Percentiles rank a stretch among this genome's conserved stretches.
Conservation (phyloP, 352 stramenopile species). For the Plasmopara halstedii region DNA sequence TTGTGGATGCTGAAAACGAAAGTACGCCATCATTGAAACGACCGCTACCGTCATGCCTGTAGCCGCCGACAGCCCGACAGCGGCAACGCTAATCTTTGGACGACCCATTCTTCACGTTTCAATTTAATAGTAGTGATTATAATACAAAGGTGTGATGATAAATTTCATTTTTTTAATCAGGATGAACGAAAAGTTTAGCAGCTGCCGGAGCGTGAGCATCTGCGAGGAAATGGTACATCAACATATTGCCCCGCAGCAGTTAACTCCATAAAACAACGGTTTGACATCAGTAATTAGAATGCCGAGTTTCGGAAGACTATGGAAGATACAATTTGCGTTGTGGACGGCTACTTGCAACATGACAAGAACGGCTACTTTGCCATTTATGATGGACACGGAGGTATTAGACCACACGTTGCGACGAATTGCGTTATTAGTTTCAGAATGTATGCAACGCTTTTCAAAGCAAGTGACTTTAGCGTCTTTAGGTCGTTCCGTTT, state of each 20-base stretch:
- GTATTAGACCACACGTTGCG: no score
- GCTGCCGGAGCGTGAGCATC: slow-evolving; percentile 61
- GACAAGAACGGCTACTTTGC: slow-evolving; percentile 65
- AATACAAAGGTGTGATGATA: no score
- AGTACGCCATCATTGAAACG: slow-evolving; percentile 75
- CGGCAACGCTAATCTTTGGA: slow-evolving; percentile 40
- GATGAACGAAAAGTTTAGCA: slow-evolving; percentile 29
- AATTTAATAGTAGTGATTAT: no score
- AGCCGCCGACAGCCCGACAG: slow-evolving; percentile 57
- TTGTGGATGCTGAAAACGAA: slow-evolving; percentile 76
- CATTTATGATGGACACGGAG: slow-evolving; percentile 74
- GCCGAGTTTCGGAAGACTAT: slow-evolving; percentile 68
- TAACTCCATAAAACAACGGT: not conserved
- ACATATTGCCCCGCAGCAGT: not conserved
- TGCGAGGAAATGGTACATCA: slow-evolving; percentile 76
- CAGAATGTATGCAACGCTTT: no score
- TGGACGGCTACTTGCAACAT: slow-evolving; percentile 55
- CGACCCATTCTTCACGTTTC: slow-evolving; percentile 9
- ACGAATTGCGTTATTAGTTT: no score
- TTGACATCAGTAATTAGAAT: slow-evolving; percentile 32
- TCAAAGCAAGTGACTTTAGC: no score
- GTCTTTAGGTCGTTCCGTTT: slow-evolving; percentile 52
- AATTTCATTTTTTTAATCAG: slow-evolving; percentile 6
- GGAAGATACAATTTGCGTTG: slow-evolving; percentile 70
- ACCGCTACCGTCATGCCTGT: slow-evolving; percentile 78